phyloP scores from a whole-genome alignment of 305 asterid genomes.

The Solanum chacoense region DNA sequence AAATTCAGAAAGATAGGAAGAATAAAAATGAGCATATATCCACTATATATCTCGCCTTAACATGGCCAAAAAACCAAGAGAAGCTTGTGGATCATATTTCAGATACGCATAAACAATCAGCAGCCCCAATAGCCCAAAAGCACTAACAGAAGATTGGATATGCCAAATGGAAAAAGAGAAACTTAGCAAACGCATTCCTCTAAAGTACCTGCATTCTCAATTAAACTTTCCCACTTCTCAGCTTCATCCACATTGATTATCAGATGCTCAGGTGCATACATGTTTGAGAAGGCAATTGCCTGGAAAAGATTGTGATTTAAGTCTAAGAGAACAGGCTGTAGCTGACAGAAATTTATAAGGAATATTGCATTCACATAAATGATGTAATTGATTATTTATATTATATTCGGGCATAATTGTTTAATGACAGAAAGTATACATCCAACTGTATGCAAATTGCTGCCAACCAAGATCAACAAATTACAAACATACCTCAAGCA shows the following conservation, averaged over 20 bases:
- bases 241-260: conserved; percentile 89
- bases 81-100: background rate
- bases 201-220: conserved; percentile 85
- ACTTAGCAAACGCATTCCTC: background rate
- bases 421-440: background rate
- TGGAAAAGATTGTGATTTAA: conserved; percentile 13
- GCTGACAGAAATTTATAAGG: background rate
- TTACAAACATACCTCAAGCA: conserved; percentile 57
- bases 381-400: background rate
- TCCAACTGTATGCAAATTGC: background rate
- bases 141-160: background rate
- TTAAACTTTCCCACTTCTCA: conserved; percentile 82
- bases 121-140: background rate
- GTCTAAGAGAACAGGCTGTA: conserved; percentile 5
- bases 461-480: background rate
- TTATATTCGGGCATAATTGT: background rate
- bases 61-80: background rate
- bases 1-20: background rate
- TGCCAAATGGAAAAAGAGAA: background rate
- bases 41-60: background rate
- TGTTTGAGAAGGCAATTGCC: conserved; percentile 83
- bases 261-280: conserved; percentile 93
- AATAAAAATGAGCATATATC: background rate
- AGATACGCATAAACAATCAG: background rate
- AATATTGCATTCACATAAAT: background rate